These are phyloP conservation scores for Leccinum fallax DNA, from an alignment of 1,284 basidiomycete species.

Conservation along the genomic window DNA sequence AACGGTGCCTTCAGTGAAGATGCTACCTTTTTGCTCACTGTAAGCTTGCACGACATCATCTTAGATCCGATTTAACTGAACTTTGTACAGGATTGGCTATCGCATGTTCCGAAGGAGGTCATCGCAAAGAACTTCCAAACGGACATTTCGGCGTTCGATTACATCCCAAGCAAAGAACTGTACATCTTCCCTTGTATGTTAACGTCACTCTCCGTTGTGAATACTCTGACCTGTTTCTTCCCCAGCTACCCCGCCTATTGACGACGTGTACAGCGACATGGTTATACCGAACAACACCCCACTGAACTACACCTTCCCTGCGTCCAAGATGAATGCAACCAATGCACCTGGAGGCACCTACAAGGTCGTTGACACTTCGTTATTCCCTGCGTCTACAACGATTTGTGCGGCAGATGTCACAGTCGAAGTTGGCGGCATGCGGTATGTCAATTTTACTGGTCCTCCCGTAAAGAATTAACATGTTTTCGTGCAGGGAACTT, in stretches of 20 bases:
- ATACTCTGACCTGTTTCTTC: conserved; percentile 11
- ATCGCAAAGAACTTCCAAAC: conserved; percentile 56
- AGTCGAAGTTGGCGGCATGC: conserved; percentile 59
- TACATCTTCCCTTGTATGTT: conserved; percentile 57
- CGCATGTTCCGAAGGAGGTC: conserved; percentile 54
- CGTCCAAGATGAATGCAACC: conserved; percentile 48
- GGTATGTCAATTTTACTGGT: conserved; percentile 36
- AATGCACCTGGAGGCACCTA: conserved; percentile 53
- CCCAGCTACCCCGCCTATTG: conserved; percentile 42
- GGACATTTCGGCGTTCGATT: conserved; percentile 44
- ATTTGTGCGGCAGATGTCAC: conserved; percentile 61
- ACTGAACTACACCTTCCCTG: conserved; percentile 52
- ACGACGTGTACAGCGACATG: conserved; percentile 40
- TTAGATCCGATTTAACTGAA: background rate
- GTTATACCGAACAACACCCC: conserved; percentile 49
- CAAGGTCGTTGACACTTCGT: conserved; percentile 60
- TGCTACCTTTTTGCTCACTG: conserved; percentile 50
- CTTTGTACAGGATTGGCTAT: conserved; percentile 46
- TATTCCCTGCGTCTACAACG: conserved; percentile 56
- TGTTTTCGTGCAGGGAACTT: conserved; percentile 42
- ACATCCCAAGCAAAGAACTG: conserved; percentile 50
- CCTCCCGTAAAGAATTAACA: background rate
- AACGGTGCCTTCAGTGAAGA: conserved; percentile 59
- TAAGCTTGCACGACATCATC: conserved; percentile 4
- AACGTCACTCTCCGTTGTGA: background rate